Evolutionary conservation across 352 stramenopile species (phyloP), one percentile per base, ranked within the genome.

Genomic region (Globisporangium irregulare): DNA sequence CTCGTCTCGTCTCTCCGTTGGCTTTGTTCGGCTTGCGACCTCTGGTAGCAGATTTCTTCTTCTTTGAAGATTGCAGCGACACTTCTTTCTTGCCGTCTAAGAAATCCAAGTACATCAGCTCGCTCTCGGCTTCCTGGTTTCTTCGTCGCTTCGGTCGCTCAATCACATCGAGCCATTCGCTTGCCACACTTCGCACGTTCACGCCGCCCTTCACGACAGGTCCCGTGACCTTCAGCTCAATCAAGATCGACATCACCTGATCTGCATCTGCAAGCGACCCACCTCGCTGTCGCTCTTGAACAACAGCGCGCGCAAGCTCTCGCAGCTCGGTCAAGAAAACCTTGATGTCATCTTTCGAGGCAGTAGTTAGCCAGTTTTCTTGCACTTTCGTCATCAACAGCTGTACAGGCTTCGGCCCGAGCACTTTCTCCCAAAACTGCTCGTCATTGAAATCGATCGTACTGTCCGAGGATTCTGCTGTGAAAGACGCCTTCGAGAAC

Each of bases 361-460:
- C 89, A 51, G 74, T 82, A 10, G 81, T 80, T 0, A 93, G 72
- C 83, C 77, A 90, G 4, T 86, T 84, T 78, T 97, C 90, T 61
- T 96, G 88, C 5, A 97, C 86, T 63, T 95, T 93, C 9, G 87
- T 91, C 82, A 96, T 92, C 32, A 97, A 71, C 64, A 91, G 70
- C 53, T 97, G 89, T 7, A 93, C 89, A 54, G 80, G 84, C 63
- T 97, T 95, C 18, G 87, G 87, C 4, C 88, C 89, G 36, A 96
- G 76, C 8, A 97, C 89, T 72, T 97, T 96, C 64, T 97, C 90
- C 88, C 88, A 96, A 36, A 97, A 95, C 61, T 95, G 87, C n/a
- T 94, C 89, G 59, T 96, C 90, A 55, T 97, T 94, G 54, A 95
- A 94, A 73, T 97, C 89, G 59, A 96, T 96, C 22, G 84, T 95